Conservation (phyloP, 495 filamentous ascomycete genomes). For the Evansstolkia leycettana region DNA sequence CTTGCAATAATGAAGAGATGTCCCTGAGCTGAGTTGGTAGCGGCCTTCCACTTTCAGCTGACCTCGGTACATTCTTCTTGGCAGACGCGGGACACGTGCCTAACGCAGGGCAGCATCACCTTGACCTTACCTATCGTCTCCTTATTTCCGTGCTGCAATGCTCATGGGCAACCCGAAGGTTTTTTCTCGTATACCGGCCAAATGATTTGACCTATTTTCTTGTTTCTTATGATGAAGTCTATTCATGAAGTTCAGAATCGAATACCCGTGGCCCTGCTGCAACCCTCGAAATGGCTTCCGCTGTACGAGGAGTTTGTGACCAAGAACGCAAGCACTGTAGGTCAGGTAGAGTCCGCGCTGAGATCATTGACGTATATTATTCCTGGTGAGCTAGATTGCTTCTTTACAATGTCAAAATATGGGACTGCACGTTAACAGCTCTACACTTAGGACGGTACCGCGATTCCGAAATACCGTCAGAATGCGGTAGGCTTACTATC, state of each 20-base stretch:
- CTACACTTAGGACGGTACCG: constrained; percentile 61
- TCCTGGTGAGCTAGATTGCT: constrained; percentile 45
- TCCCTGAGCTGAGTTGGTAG: too few species aligned
- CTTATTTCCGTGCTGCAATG: too few species aligned
- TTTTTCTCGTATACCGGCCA: too few species aligned
- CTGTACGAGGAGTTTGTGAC: constrained; percentile 88
- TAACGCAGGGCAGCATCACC: too few species aligned
- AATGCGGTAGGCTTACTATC: constrained; percentile 45
- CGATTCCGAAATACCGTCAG: constrained; percentile 87
- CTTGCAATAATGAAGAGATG: too few species aligned
- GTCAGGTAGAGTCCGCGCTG: constrained; percentile 85
- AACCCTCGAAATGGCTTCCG: constrained; percentile 62
- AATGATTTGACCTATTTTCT: too few species aligned
- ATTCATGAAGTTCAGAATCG: constrained; percentile 16
- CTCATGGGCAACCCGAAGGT: too few species aligned
- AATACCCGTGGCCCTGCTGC: constrained; percentile 24
- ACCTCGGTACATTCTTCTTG: constrained; percentile 11
- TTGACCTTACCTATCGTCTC: too few species aligned
- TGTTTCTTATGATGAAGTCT: constrained; percentile 21
- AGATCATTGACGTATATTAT: constrained; percentile 92
- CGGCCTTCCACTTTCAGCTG: neutral
- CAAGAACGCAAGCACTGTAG: constrained; percentile 82
- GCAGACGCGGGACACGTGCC: constrained; percentile 16
- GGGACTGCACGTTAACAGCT: neutral
- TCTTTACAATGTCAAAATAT: neutral